A percentile compares a stretch with the other conserved stretches of the same genome.
Evolutionary conservation across 257 asterid genomes (phyloP).

Genomic region (Marsdenia floribunda): DNA sequence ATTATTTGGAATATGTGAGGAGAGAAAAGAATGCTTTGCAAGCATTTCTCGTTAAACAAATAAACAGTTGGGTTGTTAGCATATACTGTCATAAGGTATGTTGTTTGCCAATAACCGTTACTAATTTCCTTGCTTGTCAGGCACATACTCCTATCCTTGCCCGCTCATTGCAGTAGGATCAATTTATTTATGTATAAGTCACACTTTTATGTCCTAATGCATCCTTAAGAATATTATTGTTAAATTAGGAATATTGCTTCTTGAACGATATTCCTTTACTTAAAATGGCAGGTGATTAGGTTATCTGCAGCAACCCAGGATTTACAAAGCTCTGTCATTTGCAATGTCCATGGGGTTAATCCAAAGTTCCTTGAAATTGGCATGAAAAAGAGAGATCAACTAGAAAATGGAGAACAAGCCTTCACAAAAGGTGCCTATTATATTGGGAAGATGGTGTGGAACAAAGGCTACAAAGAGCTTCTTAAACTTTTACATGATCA

Average conservation of each 20-base stretch:
- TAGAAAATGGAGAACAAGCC: conserved; percentile 38
- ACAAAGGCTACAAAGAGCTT: conserved; percentile 91
- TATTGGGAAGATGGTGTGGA: conserved; percentile 97
- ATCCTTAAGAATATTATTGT: not conserved
- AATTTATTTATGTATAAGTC: not conserved
- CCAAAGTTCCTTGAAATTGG: conserved; percentile 92
- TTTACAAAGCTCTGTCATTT: conserved; percentile 83
- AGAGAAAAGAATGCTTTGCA: conserved; percentile 83
- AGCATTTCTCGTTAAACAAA: conserved; percentile 68
- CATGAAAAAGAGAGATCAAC: conserved; percentile 58
- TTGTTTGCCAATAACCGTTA: not conserved
- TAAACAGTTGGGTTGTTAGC: conserved; percentile 88
- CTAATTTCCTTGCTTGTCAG: not conserved
- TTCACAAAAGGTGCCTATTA: conserved; percentile 87
- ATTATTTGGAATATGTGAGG: conserved; percentile 82
- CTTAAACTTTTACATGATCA: conserved; percentile 67
- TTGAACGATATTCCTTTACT: conserved; percentile 7
- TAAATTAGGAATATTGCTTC: not conserved
- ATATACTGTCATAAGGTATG: conserved; percentile 93
- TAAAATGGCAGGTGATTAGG: conserved; percentile 71
- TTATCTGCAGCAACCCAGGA: conserved; percentile 98
- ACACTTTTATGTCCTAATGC: not conserved
- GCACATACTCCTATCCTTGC: not conserved
- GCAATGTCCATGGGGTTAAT: conserved; percentile 96
- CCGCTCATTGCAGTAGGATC: not conserved